Evolutionary conservation across 2,329 filamentous ascomycete genomes (phyloP).

Genomic region (Triangularia verruculosa): DNA sequence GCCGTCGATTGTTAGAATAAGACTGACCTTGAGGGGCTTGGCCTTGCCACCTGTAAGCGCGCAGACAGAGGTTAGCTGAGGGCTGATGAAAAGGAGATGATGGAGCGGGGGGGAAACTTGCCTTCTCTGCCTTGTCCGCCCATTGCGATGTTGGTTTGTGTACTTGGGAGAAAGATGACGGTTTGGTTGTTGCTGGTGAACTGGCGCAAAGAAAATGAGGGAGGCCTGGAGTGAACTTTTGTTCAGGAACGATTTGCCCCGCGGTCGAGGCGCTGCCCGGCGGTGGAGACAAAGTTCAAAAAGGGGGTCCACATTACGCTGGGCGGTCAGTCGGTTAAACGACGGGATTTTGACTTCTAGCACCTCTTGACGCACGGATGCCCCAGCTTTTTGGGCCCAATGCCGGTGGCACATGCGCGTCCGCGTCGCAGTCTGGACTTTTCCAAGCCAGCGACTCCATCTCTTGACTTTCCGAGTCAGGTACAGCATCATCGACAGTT

Average conservation of each 20-base stretch:
- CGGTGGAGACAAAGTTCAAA: not conserved
- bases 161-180: constrained; percentile 8
- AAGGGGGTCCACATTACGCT: not conserved
- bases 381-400: not conserved
- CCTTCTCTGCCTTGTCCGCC: constrained; percentile 67
- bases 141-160: constrained; percentile 45
- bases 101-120: constrained; percentile 33
- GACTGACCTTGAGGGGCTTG: constrained; percentile 71
- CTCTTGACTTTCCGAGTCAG: not conserved
- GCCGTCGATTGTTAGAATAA: not conserved
- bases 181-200: not conserved
- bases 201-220: not conserved
- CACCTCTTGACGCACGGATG: not conserved
- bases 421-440: not conserved
- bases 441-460: not conserved
- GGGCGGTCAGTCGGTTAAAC: constrained; percentile 21
- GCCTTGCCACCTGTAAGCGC: constrained; percentile 66
- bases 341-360: not conserved
- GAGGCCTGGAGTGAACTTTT: not conserved
- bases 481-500: not conserved
- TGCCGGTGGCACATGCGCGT: not conserved
- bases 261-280: not conserved
- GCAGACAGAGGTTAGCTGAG: constrained; percentile 21
- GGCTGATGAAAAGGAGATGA: not conserved
- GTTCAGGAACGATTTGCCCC: not conserved